phyloP scores from a whole-genome alignment of 106 monocot species.

The Gastrodia elata region DNA sequence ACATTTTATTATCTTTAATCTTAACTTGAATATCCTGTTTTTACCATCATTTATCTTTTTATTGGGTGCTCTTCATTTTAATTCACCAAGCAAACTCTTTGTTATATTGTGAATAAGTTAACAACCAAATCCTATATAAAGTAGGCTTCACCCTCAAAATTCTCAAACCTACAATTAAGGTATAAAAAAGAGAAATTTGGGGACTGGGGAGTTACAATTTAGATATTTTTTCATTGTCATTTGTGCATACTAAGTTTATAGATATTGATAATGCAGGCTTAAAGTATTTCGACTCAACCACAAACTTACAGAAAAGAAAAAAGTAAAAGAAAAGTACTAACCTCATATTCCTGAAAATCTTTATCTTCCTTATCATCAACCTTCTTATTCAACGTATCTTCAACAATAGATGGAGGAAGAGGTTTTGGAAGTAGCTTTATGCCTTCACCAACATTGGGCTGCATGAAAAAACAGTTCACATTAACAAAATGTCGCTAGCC shows the following conservation, averaged over 20 bases:
- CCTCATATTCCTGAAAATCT: slow-evolving; percentile 18
- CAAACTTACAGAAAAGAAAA: not conserved
- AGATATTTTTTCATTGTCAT: not conserved
- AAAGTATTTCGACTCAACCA: not conserved
- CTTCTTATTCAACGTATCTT: slow-evolving; percentile 9
- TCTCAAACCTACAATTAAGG: too few relatives aligned
- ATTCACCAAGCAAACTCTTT: too few relatives aligned
- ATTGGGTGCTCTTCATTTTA: too few relatives aligned
- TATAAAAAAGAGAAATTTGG: not conserved
- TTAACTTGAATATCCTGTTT: too few relatives aligned
- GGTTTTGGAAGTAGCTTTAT: slow-evolving; percentile 42
- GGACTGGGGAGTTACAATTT: not conserved
- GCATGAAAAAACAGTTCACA: slow-evolving; percentile 4
- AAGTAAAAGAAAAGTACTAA: not conserved
- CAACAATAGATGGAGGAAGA: slow-evolving; percentile 17
- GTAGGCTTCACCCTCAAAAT: too few relatives aligned
- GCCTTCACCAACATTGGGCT: slow-evolving; percentile 35
- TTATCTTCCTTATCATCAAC: slow-evolving; percentile 15
- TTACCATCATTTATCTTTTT: too few relatives aligned
- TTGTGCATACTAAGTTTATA: not conserved
- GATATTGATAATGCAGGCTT: not conserved
- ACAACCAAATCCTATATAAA: too few relatives aligned
- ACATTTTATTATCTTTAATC: too few relatives aligned
- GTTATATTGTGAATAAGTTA: too few relatives aligned
- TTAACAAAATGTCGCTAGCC: not conserved